Evolutionary conservation across 345 rosid species (phyloP), one percentile per base, ranked within the genome.

Genomic region (Populus euphratica): DNA sequence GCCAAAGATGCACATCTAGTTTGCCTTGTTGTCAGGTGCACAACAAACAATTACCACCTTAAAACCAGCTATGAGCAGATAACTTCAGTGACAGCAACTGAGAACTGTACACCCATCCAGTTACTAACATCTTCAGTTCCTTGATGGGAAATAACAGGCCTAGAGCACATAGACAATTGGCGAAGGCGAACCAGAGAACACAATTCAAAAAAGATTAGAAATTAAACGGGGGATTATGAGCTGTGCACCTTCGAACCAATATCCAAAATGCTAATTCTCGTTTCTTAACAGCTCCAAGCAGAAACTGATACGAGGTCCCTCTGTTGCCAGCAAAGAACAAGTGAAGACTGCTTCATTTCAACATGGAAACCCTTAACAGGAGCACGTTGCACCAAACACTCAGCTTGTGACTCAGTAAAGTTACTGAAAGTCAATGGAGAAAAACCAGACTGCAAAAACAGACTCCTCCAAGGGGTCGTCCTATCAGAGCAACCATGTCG

Each of bases 111-210:
- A 82, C 69, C 69, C 82, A 83, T 84, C 77, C 78, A 80, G 78
- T 77, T 77, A 82, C 86, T 77, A 79, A 77, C 84, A 76, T 70
- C 77, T 80, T 79, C 73, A 68, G 84, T 78, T 85, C 80, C 79
- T 85, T 81, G 78, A 83, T 77, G 70, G 68, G 78, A 85, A 81
- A 86, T 73, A 79, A 82, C 73, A 81, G 41, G 75, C 87, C 89
- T 84, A 88, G 73, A 49, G 71, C 86, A 77, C 82, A 85, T 74
- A 78, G 81, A 83, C 81, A 85, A 88, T 90, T 86, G 83, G 89
- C 83, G 77, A 81, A 85, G 25, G 78, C 79, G 79, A 68, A 79
- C 69, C 79, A 79, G 77, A 69, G 73, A 73, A 73, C 66, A 80
- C 82, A 73, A 79, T 62, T 70, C 25, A 67, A 79, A 64, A 66